Evolutionary conservation across 2,329 filamentous ascomycete genomes (phyloP).

Genomic region (Periglandula ipomoeae): DNA sequence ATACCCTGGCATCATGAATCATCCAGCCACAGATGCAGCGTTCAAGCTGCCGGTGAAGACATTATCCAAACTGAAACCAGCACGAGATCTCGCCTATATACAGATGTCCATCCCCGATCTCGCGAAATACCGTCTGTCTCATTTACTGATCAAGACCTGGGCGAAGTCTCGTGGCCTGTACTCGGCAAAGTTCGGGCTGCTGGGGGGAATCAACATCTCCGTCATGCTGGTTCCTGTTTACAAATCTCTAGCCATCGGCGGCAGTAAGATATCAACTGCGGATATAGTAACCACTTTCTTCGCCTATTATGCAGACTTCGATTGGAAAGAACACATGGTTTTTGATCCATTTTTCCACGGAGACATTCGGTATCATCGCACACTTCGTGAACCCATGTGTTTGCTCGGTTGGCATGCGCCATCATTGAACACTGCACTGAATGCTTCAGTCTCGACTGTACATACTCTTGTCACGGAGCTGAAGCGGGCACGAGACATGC

Average conservation of each 20-base stretch:
- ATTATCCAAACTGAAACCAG: constrained; percentile 54
- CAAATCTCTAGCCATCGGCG: too few species aligned
- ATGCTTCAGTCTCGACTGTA: too few species aligned
- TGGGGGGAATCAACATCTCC: too few species aligned
- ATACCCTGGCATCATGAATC: constrained; percentile 37
- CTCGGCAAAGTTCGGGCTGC: too few species aligned
- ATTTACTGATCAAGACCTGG: constrained; percentile 54
- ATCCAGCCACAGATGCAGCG: constrained; percentile 40
- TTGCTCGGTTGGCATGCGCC: too few species aligned
- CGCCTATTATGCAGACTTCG: constrained; percentile 48
- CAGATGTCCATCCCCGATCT: too few species aligned
- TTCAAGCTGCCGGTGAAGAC: constrained; percentile 48
- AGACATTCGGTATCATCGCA: constrained; percentile 42
- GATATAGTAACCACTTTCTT: constrained; percentile 55
- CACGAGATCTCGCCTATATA: constrained; percentile 56
- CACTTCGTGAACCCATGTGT: constrained; percentile 48
- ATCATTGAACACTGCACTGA: too few species aligned
- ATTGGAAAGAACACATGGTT: constrained; percentile 52
- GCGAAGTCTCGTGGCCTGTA: constrained; percentile 47
- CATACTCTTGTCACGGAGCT: too few species aligned
- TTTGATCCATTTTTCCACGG: constrained; percentile 49
- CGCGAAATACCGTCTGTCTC: constrained; percentile 46
- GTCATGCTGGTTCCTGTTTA: too few species aligned
- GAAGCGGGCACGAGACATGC: too few species aligned
- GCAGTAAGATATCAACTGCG: too few species aligned